Evolutionary conservation across 2,329 filamentous ascomycete species (phyloP), one percentile per base, ranked within the genome.

Genomic region (Pseudohalonectria lignicola): DNA sequence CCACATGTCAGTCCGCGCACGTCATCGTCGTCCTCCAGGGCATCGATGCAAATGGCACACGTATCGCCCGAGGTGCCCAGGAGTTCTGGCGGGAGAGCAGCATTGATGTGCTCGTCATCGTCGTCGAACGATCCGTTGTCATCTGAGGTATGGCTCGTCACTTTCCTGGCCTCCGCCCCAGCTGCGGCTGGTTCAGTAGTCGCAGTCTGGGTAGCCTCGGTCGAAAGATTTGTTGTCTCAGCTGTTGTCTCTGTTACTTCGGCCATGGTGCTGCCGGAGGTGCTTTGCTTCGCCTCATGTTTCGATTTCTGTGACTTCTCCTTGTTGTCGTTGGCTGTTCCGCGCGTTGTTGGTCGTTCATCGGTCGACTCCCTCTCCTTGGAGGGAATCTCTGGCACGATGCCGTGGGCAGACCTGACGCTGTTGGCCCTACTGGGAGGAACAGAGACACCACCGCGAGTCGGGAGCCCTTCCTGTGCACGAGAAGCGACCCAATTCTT

Each of bases 1-100:
- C 92, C 92, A 53, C 92, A 98, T 4, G 86, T 87, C 43, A 98
- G 65, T 3, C 92, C 92, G 48, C 92, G 85, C 36, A 98, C 80
- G 54, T 98, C 90, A 50, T 96, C 92, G 45, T 95, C 86, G 45
- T 96, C 86, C 57, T 98, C 92, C 15, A 98, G 74, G 0, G 76
- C 82, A 54, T 98, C 92, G 47, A 98, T 82, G 59, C 92, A 98
- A 50, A 98, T 96, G 36, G 92, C 92, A 60, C 92, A 98, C 2
- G 86, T 83, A 54, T 98, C 92, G 31, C 90, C 92, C 1, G 86
- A 84, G 37, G 82, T 81, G 19, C 78, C 77, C 41, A 94, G 64
- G 53, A 88, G 69, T 51, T 95, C 87, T 0, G 86, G 81, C 1
- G 86, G 82, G 6, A 93, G 67, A 17, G 87, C 85, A 17, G 82